Evolutionary conservation across 2,329 filamentous ascomycete species (phyloP).

Genomic region (Zymoseptoria pseudotritici): DNA sequence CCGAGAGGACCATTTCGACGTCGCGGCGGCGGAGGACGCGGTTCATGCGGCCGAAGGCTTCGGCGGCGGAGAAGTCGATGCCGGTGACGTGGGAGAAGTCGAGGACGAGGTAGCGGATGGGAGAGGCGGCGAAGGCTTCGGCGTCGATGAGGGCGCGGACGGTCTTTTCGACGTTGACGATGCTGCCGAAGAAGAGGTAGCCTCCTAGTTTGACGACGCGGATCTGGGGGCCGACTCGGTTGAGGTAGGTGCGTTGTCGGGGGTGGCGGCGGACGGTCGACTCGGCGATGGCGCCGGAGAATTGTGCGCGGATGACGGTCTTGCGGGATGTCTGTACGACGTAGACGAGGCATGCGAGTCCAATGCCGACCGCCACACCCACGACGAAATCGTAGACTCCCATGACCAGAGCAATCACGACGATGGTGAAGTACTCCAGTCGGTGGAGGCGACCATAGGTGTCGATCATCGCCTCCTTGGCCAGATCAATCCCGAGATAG

Average conservation of each 20-base stretch:
- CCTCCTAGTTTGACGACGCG: conserved; percentile 86
- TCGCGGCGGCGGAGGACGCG: conserved; percentile 69
- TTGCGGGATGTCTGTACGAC: conserved; percentile 87
- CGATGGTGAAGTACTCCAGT: conserved; percentile 81
- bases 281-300: conserved; percentile 78
- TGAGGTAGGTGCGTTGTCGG: conserved; percentile 78
- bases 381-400: conserved; percentile 93
- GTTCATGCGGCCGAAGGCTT: conserved; percentile 89
- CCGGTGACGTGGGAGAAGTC: conserved; percentile 86
- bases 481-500: conserved; percentile 83
- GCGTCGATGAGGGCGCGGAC: conserved; percentile 78
- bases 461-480: conserved; percentile 79
- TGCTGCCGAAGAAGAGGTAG: conserved; percentile 97
- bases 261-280: conserved; percentile 90
- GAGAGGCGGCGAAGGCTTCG: conserved; percentile 65
- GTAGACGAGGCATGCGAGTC: conserved; percentile 83
- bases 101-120: conserved; percentile 82
- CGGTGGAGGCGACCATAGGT: conserved; percentile 81
- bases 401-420: conserved; percentile 91
- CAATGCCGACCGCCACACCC: conserved; percentile 84
- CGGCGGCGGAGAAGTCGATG: conserved; percentile 90
- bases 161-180: conserved; percentile 86
- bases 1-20: conserved; percentile 75
- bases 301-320: conserved; percentile 82
- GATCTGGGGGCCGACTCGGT: conserved; percentile 78